These are phyloP conservation scores for Colletotrichum incanum DNA, from an alignment of 2,329 filamentous ascomycete genomes.

Conservation along the genomic window DNA sequence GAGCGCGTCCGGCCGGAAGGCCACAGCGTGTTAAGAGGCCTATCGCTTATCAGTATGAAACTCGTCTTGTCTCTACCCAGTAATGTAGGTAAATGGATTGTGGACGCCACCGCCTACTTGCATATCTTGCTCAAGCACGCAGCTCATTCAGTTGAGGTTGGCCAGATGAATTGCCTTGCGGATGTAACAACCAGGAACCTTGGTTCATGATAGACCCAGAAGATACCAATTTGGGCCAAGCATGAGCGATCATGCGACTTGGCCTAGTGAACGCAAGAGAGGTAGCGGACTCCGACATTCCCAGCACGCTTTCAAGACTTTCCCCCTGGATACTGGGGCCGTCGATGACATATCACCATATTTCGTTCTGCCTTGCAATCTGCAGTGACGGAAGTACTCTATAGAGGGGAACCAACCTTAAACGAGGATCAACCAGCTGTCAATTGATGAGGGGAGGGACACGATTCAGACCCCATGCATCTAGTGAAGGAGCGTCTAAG, in stretches of 20 bases:
- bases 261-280: too few relatives aligned
- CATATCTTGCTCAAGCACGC: not conserved
- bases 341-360: too few relatives aligned
- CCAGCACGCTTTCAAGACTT: too few relatives aligned
- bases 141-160: not conserved
- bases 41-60: conserved; percentile 16
- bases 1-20: not conserved
- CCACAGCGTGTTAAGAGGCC: conserved; percentile 13
- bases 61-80: not conserved
- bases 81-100: not conserved
- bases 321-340: too few relatives aligned
- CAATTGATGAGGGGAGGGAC: not conserved
- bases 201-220: not conserved
- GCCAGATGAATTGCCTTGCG: not conserved
- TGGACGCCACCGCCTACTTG: not conserved
- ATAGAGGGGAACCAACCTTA: too few relatives aligned
- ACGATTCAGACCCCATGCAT: conserved; percentile 21
- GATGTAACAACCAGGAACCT: not conserved
- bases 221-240: too few relatives aligned
- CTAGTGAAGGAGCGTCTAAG: not conserved
- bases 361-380: too few relatives aligned
- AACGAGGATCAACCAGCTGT: too few relatives aligned
- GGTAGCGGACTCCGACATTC: too few relatives aligned
- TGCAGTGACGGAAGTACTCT: too few relatives aligned
- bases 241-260: too few relatives aligned